phyloP scores from a whole-genome alignment of 805 yeast species.

The Grigorovia yakushimaensis region DNA sequence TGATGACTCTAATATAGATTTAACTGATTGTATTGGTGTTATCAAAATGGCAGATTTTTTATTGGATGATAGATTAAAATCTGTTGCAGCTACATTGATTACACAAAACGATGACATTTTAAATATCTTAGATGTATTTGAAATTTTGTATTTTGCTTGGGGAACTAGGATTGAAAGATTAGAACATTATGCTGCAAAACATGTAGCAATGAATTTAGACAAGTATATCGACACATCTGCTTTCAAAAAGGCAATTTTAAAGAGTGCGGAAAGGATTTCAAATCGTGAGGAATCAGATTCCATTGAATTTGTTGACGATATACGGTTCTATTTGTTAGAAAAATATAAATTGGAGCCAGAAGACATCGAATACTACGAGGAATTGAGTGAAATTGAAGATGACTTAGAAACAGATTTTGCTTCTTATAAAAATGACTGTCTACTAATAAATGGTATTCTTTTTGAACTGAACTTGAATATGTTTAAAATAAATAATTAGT shows the following conservation, averaged over 20 bases:
- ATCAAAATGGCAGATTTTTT: slow-evolving; percentile 48
- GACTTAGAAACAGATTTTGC: slow-evolving; percentile 15
- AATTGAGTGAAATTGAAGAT: slow-evolving; percentile 11
- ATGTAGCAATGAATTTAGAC: slow-evolving; percentile 43
- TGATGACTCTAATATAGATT: slow-evolving; percentile 47
- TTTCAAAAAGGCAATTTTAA: slow-evolving; percentile 32
- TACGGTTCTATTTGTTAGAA: slow-evolving; percentile 46
- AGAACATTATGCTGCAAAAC: slow-evolving; percentile 52
- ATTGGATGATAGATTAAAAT: slow-evolving; percentile 52
- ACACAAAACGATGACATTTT: slow-evolving; percentile 27
- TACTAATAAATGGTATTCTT: slow-evolving; percentile 31
- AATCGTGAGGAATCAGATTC: slow-evolving; percentile 67
- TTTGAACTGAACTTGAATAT: slow-evolving; percentile 3
- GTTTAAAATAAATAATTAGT: background rate
- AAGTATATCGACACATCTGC: slow-evolving; percentile 31
- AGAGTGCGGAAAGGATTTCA: slow-evolving; percentile 47
- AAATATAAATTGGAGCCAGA: slow-evolving; percentile 24
- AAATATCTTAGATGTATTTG: slow-evolving; percentile 36
- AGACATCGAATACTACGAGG: slow-evolving; percentile 18
- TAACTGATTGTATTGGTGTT: slow-evolving; percentile 43
- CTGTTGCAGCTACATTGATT: slow-evolving; percentile 44
- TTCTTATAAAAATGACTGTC: slow-evolving; percentile 28
- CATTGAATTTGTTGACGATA: slow-evolving; percentile 70
- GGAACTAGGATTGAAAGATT: slow-evolving; percentile 51
- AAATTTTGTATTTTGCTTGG: slow-evolving; percentile 59